Evolutionary conservation across 331 rosid genomes (phyloP).

Genomic region (Malus hybrid): DNA sequence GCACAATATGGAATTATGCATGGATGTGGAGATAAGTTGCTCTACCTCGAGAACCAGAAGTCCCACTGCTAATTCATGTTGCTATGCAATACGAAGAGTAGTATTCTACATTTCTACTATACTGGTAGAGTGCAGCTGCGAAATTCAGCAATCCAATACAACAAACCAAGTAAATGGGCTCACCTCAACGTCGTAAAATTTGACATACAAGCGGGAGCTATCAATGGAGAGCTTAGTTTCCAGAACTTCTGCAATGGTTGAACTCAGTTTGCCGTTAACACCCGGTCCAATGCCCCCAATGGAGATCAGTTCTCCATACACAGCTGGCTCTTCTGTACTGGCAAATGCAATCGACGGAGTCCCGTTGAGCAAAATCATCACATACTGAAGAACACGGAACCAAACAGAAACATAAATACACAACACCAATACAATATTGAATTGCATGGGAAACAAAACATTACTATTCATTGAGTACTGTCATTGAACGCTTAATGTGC

Average conservation of each 20-base stretch:
- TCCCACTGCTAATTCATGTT: not conserved
- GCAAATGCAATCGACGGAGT: conserved; percentile 72
- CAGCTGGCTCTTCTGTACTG: conserved; percentile 88
- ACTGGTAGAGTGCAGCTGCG: not conserved
- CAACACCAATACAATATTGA: not conserved
- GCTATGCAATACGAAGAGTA: not conserved
- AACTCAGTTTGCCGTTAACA: conserved; percentile 76
- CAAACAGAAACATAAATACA: not conserved
- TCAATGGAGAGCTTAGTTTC: conserved; percentile 75
- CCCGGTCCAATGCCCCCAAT: conserved; percentile 76
- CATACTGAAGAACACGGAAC: conserved; percentile 47
- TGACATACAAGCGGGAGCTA: conserved; percentile 78
- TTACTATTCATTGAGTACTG: conserved; percentile 11
- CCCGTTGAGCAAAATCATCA: conserved; percentile 85
- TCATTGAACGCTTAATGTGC: conserved; percentile 45
- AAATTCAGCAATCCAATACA: not conserved
- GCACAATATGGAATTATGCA: not conserved
- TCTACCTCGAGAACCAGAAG: not conserved
- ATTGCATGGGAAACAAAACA: not conserved
- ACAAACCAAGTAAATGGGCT: not conserved
- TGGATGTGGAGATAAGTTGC: not conserved
- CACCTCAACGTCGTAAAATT: conserved; percentile 79
- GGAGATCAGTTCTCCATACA: conserved; percentile 79
- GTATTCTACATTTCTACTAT: not conserved
- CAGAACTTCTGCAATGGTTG: conserved; percentile 83